Conservation (phyloP, 2,329 filamentous ascomycete genomes). For the Claviceps sorghi region DNA sequence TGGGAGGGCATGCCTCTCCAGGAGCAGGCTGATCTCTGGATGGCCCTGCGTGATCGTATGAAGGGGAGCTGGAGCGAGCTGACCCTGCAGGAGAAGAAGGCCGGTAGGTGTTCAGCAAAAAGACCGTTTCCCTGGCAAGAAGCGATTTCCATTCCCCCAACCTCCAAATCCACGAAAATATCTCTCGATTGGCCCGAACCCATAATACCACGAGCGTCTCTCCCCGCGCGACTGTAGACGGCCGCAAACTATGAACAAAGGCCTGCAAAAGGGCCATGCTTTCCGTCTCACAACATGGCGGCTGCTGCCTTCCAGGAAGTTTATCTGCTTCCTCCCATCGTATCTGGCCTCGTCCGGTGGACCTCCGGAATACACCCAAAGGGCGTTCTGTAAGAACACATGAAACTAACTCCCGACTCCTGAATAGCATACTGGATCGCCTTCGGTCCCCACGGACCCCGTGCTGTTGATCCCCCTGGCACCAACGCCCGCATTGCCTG, state of each 20-base stretch:
- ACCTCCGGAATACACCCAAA: background rate
- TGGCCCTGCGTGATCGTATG: conserved; percentile 96
- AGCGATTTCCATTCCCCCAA: background rate
- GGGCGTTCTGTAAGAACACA: conserved; percentile 9
- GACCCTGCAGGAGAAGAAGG: conserved; percentile 96
- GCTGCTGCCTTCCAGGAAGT: too few relatives aligned
- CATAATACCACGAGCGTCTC: conserved; percentile 7
- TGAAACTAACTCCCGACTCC: conserved; percentile 17
- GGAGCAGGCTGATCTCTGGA: conserved; percentile 99
- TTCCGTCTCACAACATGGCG: background rate
- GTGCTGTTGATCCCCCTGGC: conserved; percentile 66
- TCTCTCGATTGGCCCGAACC: conserved; percentile 18
- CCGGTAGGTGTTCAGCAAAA: conserved; percentile 50
- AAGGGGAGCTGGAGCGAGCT: conserved; percentile 94
- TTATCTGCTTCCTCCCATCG: background rate
- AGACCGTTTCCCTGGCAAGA: conserved; percentile 5
- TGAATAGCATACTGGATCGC: conserved; percentile 91
- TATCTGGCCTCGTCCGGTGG: background rate
- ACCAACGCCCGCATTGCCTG: conserved; percentile 67
- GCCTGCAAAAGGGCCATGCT: background rate
- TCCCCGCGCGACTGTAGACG: background rate
- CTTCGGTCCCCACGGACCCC: conserved; percentile 91
- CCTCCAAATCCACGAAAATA: conserved; percentile 15
- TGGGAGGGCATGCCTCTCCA: conserved; percentile 97
- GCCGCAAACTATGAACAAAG: background rate